A percentile compares a stretch with the other conserved stretches of the same genome.
These are phyloP conservation scores for Debaryomyces sp. DNA, from an alignment of 1,139 yeast genomes.

Conservation along the genomic window DNA sequence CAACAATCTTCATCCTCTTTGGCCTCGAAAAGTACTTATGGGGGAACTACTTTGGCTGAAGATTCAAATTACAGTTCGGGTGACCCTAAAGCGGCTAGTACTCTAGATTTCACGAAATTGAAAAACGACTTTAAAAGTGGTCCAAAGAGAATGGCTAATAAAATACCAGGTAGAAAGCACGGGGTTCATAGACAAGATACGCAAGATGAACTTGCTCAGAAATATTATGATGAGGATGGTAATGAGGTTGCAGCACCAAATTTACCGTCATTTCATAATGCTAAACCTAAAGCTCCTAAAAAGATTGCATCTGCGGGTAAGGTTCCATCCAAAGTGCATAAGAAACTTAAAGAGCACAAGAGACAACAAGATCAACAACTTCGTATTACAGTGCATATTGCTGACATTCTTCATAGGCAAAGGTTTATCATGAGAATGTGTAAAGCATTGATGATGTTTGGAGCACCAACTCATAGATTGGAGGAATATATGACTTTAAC, in stretches of 20 bases:
- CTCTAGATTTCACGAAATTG: slow-evolving; percentile 28
- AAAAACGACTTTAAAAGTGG: slow-evolving; percentile 30
- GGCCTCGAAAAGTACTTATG: slow-evolving; percentile 14
- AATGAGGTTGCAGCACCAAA: slow-evolving; percentile 17
- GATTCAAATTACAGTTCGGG: slow-evolving; percentile 17
- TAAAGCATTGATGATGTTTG: slow-evolving; percentile 85
- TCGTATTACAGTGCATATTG: slow-evolving; percentile 86
- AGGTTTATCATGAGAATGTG: slow-evolving; percentile 82
- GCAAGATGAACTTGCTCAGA: slow-evolving; percentile 7
- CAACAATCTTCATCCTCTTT: slow-evolving; percentile 30
- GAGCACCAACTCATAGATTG: slow-evolving; percentile 93
- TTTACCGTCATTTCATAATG: slow-evolving; percentile 49
- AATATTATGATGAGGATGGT: slow-evolving; percentile 11
- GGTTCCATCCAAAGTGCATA: slow-evolving; percentile 22
- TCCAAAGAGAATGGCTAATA: slow-evolving; percentile 22
- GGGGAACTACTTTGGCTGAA: slow-evolving; percentile 11
- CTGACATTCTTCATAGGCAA: slow-evolving; percentile 84
- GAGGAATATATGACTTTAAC: slow-evolving; percentile 94
- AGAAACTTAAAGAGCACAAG: slow-evolving; percentile 28
- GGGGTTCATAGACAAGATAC: slow-evolving; percentile 13
- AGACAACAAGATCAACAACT: slow-evolving; percentile 34
- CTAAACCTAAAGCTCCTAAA: slow-evolving; percentile 43
- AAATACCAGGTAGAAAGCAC: slow-evolving; percentile 16
- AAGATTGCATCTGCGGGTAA: slow-evolving; percentile 18
- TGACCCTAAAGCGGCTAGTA: slow-evolving; percentile 15